Conservation (phyloP, 2,329 filamentous ascomycete species). For the Sporothrix euskadiensis region DNA sequence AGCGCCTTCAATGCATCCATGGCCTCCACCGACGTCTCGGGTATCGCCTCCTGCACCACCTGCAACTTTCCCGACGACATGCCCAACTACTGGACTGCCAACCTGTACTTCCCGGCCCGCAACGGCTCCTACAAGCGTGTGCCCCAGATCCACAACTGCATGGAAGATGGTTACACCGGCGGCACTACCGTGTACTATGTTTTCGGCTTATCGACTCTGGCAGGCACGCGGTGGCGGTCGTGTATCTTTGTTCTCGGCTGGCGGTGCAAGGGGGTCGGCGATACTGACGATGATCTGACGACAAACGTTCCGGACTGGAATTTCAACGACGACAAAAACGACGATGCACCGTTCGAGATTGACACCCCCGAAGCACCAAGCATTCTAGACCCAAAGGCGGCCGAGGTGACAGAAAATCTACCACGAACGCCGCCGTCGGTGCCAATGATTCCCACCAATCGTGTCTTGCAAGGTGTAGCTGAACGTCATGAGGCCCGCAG, state of each 20-base stretch:
- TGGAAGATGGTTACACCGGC: conserved; percentile 49
- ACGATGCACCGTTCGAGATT: conserved; percentile 53
- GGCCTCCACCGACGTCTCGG: conserved; percentile 42
- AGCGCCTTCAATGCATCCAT: conserved; percentile 50
- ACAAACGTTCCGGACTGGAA: neutral
- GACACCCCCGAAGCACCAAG: neutral
- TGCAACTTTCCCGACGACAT: conserved; percentile 48
- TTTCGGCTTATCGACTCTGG: neutral
- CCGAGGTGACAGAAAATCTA: neutral
- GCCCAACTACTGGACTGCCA: conserved; percentile 52
- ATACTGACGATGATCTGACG: neutral
- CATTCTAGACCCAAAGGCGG: too few species aligned
- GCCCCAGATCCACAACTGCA: conserved; percentile 48
- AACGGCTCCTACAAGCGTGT: conserved; percentile 49
- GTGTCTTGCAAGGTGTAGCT: conserved; percentile 47
- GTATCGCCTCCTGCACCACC: conserved; percentile 46
- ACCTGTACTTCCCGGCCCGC: conserved; percentile 48
- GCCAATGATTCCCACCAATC: conserved; percentile 43
- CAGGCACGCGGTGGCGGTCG: conserved; percentile 6
- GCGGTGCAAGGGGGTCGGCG: neutral
- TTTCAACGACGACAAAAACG: neutral
- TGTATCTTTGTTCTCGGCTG: neutral
- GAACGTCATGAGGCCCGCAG: conserved; percentile 38
- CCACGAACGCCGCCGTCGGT: neutral
- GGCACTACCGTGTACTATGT: conserved; percentile 50